These are phyloP conservation scores for Vigna hirtella DNA, from an alignment of 306 rosid species.

Conservation along the genomic window DNA sequence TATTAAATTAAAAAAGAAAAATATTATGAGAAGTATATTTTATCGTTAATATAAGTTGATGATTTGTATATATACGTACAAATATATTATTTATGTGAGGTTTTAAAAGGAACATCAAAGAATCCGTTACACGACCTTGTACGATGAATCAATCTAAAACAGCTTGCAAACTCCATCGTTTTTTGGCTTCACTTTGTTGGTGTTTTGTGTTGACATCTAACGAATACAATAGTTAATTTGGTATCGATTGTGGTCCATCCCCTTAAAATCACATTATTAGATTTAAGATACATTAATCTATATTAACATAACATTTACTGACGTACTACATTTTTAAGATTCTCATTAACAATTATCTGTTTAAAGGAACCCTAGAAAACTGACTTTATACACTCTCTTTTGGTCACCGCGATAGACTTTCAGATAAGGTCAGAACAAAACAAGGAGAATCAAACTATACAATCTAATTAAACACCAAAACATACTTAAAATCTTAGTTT, in stretches of 20 bases:
- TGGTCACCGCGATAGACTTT: constrained; percentile 26
- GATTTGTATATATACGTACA: no score
- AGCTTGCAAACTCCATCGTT: background rate
- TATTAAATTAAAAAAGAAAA: no score
- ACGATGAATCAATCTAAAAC: background rate
- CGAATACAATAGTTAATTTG: constrained; percentile 13
- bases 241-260: constrained; percentile 13
- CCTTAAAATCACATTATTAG: background rate
- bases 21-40: no score
- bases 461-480: background rate
- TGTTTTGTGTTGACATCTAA: constrained; percentile 32
- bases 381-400: constrained; percentile 31
- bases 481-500: background rate
- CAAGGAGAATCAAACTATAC: constrained; percentile 19
- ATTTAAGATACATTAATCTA: background rate
- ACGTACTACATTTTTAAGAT: constrained; percentile 3
- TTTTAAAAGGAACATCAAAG: no score
- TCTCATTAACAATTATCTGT: constrained; percentile 17
- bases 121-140: no score
- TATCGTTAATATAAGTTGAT: no score
- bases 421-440: constrained; percentile 8
- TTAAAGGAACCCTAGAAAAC: constrained; percentile 42
- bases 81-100: no score
- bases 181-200: constrained; percentile 30
- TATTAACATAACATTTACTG: background rate